These are phyloP conservation scores for Teunomyces cretensis DNA, from an alignment of 805 yeast species.

Conservation along the genomic window DNA sequence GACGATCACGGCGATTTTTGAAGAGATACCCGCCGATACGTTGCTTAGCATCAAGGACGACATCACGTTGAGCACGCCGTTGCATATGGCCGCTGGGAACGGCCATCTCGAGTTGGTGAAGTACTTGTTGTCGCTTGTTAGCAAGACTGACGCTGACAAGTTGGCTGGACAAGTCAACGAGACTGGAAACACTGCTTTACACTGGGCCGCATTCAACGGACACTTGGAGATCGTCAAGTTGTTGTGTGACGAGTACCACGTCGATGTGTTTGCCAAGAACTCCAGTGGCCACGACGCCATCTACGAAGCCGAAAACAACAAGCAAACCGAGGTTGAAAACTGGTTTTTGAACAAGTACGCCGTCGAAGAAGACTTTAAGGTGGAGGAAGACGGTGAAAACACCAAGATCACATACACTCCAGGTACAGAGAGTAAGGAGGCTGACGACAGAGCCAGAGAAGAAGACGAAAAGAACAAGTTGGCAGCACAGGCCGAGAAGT, in stretches of 20 bases:
- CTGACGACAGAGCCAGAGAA: constrained; percentile 42
- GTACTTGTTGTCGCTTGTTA: constrained; percentile 53
- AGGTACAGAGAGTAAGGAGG: constrained; percentile 44
- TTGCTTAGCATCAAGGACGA: constrained; percentile 57
- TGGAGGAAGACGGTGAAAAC: constrained; percentile 40
- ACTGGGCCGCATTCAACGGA: constrained; percentile 95
- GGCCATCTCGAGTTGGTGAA: constrained; percentile 75
- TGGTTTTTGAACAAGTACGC: constrained; percentile 74
- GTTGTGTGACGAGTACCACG: constrained; percentile 70
- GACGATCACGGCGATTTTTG: constrained; percentile 65
- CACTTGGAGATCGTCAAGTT: constrained; percentile 68
- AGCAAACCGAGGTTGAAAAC: constrained; percentile 72
- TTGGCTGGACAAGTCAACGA: constrained; percentile 51
- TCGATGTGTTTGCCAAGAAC: constrained; percentile 81
- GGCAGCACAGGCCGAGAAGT: constrained; percentile 25
- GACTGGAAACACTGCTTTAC: constrained; percentile 90
- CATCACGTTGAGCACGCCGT: constrained; percentile 64
- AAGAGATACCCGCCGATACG: constrained; percentile 48
- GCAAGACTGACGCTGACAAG: constrained; percentile 41
- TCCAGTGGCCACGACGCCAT: constrained; percentile 76
- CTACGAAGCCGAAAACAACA: constrained; percentile 83
- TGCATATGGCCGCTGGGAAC: constrained; percentile 96
- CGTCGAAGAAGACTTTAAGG: constrained; percentile 53
- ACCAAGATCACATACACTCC: constrained; percentile 45
- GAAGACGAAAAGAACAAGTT: constrained; percentile 31